These are phyloP conservation scores for Xanthoconium purpureum DNA, from an alignment of 768 basidiomycete species.

Conservation along the genomic window DNA sequence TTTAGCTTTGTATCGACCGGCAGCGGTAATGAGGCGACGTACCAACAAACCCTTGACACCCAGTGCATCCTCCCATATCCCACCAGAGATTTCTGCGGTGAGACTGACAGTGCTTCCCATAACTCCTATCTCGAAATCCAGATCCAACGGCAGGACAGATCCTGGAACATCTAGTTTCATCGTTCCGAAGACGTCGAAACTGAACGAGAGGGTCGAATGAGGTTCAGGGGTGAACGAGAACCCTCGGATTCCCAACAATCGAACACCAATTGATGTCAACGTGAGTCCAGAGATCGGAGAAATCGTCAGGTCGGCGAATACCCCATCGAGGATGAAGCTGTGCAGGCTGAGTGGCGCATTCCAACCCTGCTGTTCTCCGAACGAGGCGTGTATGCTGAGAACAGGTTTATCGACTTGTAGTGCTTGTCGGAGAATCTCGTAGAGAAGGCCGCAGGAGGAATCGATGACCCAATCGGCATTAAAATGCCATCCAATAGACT, in stretches of 20 bases:
- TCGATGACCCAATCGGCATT: not conserved
- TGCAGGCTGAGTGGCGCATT: not conserved
- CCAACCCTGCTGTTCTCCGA: not conserved
- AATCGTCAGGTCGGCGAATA: not conserved
- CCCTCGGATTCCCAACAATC: not conserved
- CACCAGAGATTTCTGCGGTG: not conserved
- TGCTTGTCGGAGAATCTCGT: not conserved
- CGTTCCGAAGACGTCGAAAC: not conserved
- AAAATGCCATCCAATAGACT: not conserved
- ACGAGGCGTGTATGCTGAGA: not conserved
- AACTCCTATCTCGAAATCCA: not conserved
- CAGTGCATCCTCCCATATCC: not conserved
- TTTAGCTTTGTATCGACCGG: too few species aligned
- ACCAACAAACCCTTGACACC: not conserved
- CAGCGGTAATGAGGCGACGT: not conserved
- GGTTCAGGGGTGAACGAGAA: not conserved
- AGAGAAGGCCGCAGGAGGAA: not conserved
- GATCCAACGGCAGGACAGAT: not conserved
- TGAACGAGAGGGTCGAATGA: not conserved
- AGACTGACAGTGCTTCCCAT: not conserved
- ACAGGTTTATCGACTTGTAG: not conserved
- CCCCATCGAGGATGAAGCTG: not conserved
- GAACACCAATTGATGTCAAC: not conserved
- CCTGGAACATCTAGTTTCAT: not conserved
- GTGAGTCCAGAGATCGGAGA: not conserved